Evolutionary conservation across 768 basidiomycete species (phyloP), one percentile per base, ranked within the genome.

Genomic region (Inosperma sp.): DNA sequence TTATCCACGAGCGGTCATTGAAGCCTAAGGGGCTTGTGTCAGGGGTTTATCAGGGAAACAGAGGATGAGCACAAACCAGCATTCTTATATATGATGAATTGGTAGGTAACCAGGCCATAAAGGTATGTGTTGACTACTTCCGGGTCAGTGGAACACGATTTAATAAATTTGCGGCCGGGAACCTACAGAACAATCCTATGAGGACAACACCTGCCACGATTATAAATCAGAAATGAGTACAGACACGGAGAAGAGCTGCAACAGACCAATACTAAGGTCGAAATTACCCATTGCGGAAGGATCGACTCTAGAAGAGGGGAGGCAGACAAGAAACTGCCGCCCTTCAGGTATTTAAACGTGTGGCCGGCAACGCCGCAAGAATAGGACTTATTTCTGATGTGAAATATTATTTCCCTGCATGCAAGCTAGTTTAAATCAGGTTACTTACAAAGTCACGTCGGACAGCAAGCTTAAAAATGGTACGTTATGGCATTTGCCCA

Each of bases 21-120:
- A 70, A 72, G 51, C 68, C 68, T 69, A 40, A 10, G 14, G 27
- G 23, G 23, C 23, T 16, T 45, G 49, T 1, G 35, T 30, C 25
- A 41, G 25, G 23, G 48, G 26, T 22, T 4, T 45, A 50, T 34
- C 33, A 41, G 49, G 52, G 36, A 37, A 36, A 7, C 21, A 12
- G 9, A 37, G 36, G 45, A 54, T 39, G n/a, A 22, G 30, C n/a
- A 56, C 64, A 17, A 37, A 69, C 68, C 65, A 19, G 68, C 64
- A 50, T 59, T 64, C 56, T 67, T 61, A 53, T 76, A 76, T 6
- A 62, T 54, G 6, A 66, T 63, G 53, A 75, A 76, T 50, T 75
- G 72, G 57, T 68, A 72, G 2, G 65, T 63, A 53, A 75, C 74
- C 10, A 74, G 62, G 1, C 74, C 74, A 50, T 70, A 75, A 10